Percentiles rank a stretch among this genome's conserved stretches.
These are phyloP conservation scores for Sphaerosporella brunnea DNA, from an alignment of 495 filamentous ascomycete species.

Conservation along the genomic window DNA sequence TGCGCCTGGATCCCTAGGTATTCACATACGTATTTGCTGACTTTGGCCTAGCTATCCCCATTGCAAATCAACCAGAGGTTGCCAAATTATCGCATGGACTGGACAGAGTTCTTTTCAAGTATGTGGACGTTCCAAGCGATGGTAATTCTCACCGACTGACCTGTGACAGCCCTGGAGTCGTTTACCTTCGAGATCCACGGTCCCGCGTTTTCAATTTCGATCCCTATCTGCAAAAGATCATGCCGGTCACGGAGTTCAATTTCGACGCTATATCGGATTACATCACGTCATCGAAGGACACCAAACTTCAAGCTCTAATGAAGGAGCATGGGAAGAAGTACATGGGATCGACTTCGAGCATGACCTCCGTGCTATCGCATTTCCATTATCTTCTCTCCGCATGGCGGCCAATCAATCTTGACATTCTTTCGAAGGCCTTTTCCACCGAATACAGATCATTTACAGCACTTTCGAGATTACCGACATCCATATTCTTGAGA, in stretches of 20 bases:
- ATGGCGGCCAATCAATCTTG: constrained; percentile 55
- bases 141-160: constrained; percentile 9
- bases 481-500: constrained; percentile 66
- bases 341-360: constrained; percentile 86
- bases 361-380: constrained; percentile 71
- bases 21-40: background rate
- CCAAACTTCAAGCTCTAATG: constrained; percentile 46
- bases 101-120: constrained; percentile 86
- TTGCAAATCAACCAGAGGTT: constrained; percentile 36
- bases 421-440: constrained; percentile 49
- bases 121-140: constrained; percentile 4
- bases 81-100: constrained; percentile 61
- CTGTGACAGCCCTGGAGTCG: constrained; percentile 54
- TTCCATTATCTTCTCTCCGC: constrained; percentile 83
- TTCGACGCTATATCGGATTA: constrained; percentile 69
- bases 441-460: constrained; percentile 41
- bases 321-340: constrained; percentile 56
- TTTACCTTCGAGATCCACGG: constrained; percentile 73
- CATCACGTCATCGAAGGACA: constrained; percentile 75
- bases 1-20: background rate
- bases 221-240: constrained; percentile 75
- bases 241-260: constrained; percentile 83
- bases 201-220: constrained; percentile 90
- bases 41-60: constrained; percentile 11
- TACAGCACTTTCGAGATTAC: constrained; percentile 49